Base-by-base conservation (phyloP, 1,284 basidiomycete genomes). In the Marasmius oreades region DNA sequence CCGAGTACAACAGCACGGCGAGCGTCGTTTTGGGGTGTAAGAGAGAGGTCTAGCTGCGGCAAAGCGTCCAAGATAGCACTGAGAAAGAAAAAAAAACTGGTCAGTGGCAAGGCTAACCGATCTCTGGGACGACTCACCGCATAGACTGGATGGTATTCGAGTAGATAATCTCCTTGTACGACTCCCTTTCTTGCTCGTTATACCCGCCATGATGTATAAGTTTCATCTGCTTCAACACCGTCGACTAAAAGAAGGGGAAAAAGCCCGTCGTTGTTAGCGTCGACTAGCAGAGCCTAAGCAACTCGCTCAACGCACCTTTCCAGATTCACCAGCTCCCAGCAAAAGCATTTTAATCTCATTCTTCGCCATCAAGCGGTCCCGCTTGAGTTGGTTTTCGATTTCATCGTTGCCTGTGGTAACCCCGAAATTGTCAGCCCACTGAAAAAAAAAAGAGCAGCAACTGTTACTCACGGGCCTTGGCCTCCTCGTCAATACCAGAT, bases 141-240 rank as follows among this genome's bases (percentile, higher is more conserved):
- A 95, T 95, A 26, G 93, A 95, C 74, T 98, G 95, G 59, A 98
- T 85, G 8, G 95, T 97, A 73, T 98, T 98, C 55, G 93, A 93
- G 69, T 86, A 98, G 68, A 98, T 95, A 67, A 98, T 98, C 75
- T 98, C 95, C 73, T 94, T 94, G 84, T 97, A 98, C 42, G 90
- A 92, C 62, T 96, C 93, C 51, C 95, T 81, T 75, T 99, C 96
- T 64, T 88, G 85, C 58, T 89, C 85, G 61, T 91, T 93, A 79
- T 98, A 98, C 1, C 94, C 87, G 57, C 89, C 90, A 59, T 91
- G 90, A 70, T 96, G 91, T 59, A 97, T 96, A 70, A 96, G 85
- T 69, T 95, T 93, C 94, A 96, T 96, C 74, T 96, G 94, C 76
- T 97, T 96, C 60, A 97, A 80, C 23, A 97, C 90, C 2, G 94